Percentiles rank a stretch among this genome's conserved stretches.
These are phyloP conservation scores for Colletotrichum sp. DNA, from an alignment of 2,329 filamentous ascomycete species.

Conservation along the genomic window DNA sequence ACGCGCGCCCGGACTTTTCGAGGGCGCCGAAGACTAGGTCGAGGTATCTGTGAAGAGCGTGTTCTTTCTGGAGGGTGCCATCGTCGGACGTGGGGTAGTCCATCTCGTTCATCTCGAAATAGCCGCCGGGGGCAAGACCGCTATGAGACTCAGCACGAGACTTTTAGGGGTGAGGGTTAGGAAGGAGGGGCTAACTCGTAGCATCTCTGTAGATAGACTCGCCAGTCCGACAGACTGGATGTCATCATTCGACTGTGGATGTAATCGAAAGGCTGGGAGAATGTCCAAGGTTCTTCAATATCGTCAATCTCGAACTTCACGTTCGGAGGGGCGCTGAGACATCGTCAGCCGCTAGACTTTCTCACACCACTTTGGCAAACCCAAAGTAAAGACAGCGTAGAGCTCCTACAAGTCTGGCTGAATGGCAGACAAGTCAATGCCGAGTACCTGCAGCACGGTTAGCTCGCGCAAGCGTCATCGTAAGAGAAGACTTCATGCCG, in stretches of 20 bases:
- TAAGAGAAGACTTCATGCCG: accelerated
- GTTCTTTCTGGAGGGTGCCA: neutral
- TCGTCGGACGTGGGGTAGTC: neutral
- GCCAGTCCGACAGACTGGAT: slow-evolving; percentile 30
- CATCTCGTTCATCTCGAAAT: neutral
- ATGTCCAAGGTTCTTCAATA: slow-evolving; percentile 42
- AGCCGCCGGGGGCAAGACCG: neutral
- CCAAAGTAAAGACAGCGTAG: accelerated
- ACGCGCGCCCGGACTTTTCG: neutral
- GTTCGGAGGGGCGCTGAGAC: slow-evolving; percentile 51
- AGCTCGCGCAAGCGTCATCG: accelerated
- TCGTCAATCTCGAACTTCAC: slow-evolving; percentile 50
- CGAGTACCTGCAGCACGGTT: slow-evolving; percentile 29
- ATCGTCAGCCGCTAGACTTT: accelerated
- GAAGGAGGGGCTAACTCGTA: slow-evolving; percentile 19
- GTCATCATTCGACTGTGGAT: slow-evolving; percentile 26
- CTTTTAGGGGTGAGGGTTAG: accelerated
- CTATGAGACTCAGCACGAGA: neutral
- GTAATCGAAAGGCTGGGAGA: slow-evolving; percentile 30
- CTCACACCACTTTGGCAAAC: accelerated
- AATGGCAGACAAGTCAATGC: slow-evolving; percentile 45
- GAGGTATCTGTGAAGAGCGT: neutral
- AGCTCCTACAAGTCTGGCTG: slow-evolving; percentile 34
- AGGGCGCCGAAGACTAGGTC: neutral
- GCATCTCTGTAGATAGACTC: slow-evolving; percentile 33